Conservation (phyloP, 2,329 filamentous ascomycete species). For the Fusarium sp. region DNA sequence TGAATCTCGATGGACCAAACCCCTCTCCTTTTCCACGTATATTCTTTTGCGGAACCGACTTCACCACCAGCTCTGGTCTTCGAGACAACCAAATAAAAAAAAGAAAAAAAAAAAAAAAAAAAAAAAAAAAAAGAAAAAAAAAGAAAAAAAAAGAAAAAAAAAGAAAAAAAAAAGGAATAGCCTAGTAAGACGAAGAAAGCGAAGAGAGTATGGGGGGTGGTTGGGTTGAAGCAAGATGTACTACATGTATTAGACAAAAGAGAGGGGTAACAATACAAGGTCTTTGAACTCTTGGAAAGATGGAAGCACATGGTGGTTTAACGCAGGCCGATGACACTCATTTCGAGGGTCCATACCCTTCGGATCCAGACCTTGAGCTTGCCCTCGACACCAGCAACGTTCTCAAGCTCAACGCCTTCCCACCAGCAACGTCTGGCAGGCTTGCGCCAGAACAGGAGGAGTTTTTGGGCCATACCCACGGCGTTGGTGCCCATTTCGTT, state of each 20-base stretch:
- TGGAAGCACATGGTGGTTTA: constrained; percentile 46
- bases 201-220: constrained; percentile 18
- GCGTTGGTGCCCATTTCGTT: constrained; percentile 78
- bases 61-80: constrained; percentile 30
- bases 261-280: constrained; percentile 23
- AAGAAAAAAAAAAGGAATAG: constrained; percentile 21
- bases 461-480: constrained; percentile 97
- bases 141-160: constrained; percentile 22
- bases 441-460: constrained; percentile 97
- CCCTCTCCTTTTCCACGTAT: constrained; percentile 24
- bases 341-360: constrained; percentile 97
- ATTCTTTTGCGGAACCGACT: constrained; percentile 26
- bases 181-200: constrained; percentile 24
- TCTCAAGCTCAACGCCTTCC: constrained; percentile 92
- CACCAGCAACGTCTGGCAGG: constrained; percentile 97
- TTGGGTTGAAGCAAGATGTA: constrained; percentile 26
- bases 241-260: constrained; percentile 34
- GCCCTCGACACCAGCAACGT: constrained; percentile 89
- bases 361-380: constrained; percentile 98
- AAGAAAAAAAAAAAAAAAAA: constrained; percentile 22
- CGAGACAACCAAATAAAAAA: constrained; percentile 21
- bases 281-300: constrained; percentile 16
- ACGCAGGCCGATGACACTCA: constrained; percentile 90
- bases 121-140: constrained; percentile 21
- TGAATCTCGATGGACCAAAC: constrained; percentile 39